These are phyloP conservation scores for Wickerhamomyces sp. DNA, from an alignment of 1,139 yeast species.

Conservation along the genomic window DNA sequence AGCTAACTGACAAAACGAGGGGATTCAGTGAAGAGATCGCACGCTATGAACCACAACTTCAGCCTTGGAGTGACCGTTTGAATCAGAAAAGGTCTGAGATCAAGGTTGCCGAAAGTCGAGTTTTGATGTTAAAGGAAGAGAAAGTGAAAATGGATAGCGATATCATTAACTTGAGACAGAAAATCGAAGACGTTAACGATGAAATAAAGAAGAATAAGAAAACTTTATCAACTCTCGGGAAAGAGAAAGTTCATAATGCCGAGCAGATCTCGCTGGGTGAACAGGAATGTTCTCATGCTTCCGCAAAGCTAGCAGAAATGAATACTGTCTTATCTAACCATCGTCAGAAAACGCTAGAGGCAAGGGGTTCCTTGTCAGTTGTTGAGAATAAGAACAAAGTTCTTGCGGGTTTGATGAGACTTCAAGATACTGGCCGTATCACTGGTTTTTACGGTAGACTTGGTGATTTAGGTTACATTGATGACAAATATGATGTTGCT, in stretches of 20 bases:
- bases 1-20: conserved; percentile 70
- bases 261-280: conserved; percentile 58
- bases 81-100: conserved; percentile 63
- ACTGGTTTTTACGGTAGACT: conserved; percentile 84
- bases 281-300: conserved; percentile 49
- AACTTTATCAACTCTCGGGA: conserved; percentile 36
- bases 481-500: conserved; percentile 84
- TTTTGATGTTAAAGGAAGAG: conserved; percentile 53
- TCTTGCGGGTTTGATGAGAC: conserved; percentile 58
- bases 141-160: conserved; percentile 40
- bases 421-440: conserved; percentile 79
- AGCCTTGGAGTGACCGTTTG: conserved; percentile 79
- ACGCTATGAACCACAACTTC: conserved; percentile 55
- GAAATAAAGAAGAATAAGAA: conserved; percentile 52
- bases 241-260: conserved; percentile 41
- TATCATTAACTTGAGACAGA: conserved; percentile 40
- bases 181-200: conserved; percentile 43
- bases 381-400: conserved; percentile 71
- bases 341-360: conserved; percentile 64
- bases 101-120: conserved; percentile 59
- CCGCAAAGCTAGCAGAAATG: conserved; percentile 44
- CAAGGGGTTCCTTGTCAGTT: conserved; percentile 50
- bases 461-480: conserved; percentile 88
- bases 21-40: conserved; percentile 61
- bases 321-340: conserved; percentile 47